Conservation (phyloP, 768 basidiomycete species). For the Trametes cinnabarina region DNA sequence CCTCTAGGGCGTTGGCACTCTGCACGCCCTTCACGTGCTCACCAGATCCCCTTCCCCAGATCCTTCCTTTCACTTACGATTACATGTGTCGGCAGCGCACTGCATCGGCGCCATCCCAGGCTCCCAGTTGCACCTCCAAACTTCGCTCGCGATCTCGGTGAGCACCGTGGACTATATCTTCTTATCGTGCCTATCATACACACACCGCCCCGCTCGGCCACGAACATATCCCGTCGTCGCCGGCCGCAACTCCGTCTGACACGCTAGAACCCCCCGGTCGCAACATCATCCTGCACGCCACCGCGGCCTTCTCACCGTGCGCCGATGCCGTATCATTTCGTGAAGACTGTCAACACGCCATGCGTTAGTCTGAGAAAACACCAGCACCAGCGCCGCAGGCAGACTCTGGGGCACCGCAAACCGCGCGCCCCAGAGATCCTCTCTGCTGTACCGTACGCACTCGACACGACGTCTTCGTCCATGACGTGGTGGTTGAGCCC, state of each 20-base stretch:
- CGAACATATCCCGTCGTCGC: neutral
- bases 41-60: neutral
- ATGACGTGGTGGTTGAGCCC: conserved; percentile 79
- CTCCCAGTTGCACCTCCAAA: too few relatives aligned
- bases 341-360: conserved; percentile 33
- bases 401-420: neutral
- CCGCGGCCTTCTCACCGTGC: neutral
- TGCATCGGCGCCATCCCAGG: neutral
- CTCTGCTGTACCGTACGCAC: conserved; percentile 44
- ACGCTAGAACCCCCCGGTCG: neutral
- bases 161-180: neutral
- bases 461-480: conserved; percentile 87
- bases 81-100: neutral
- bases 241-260: neutral
- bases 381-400: neutral
- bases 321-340: conserved; percentile 25
- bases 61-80: neutral
- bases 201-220: neutral
- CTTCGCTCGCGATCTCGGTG: too few relatives aligned
- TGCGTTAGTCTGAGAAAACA: conserved; percentile 5
- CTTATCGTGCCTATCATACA: neutral
- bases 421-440: too few relatives aligned
- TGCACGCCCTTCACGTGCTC: neutral
- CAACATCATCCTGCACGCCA: neutral
- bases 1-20: neutral